Base-by-base conservation (phyloP, 2,329 filamentous ascomycete species). In the Fusarium liriodendri region DNA sequence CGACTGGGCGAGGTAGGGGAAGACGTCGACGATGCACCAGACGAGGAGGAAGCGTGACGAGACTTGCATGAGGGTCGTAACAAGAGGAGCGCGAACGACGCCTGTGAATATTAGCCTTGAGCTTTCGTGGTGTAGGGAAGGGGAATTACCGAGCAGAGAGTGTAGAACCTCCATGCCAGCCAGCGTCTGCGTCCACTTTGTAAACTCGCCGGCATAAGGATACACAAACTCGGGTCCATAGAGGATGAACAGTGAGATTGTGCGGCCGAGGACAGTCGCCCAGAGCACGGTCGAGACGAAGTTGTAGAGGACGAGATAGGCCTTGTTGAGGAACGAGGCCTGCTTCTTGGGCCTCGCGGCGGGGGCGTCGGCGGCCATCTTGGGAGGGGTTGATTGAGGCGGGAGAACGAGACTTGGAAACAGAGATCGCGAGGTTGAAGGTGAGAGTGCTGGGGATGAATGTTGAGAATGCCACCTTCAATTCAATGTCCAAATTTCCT, bases 31-130 rank as follows among this genome's bases (percentile, higher is more conserved):
- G 72, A 98, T 88, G 76, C 89, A 92, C 95, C 95, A 98, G 76
- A 98, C 94, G 74, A 98, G 92, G 74, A 98, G 89, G 78, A 97
- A 90, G 62, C 97, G 94, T 67, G 91, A 94, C 25, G 93, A 89
- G 72, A 98, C 95, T 84, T 99, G 97, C 91, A 98, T 95, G 40
- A 90, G 83, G 7, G 97, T 98, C 6, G 97, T 98, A 77, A 93
- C 77, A 78, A 98, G 83, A 2, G 96, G 95, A 1, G 96, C 92
- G 79, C 96, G 91, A 62, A 99, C 96, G 79, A 98, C 82, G 67
- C 94, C 94, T 95, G 16, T 2, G 27, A 2, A 29, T 50, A 42
- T 72, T 14, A 72, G 60, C 62, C 67, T 55, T 18, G 40, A 13
- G 20, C 14, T 32, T 50, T 50, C 10, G n/a, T 57, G 38, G 29